A percentile compares a stretch with the other conserved stretches of the same genome.
phyloP scores from a whole-genome alignment of 805 yeast genomes.

The Starmerella vaccinii region DNA sequence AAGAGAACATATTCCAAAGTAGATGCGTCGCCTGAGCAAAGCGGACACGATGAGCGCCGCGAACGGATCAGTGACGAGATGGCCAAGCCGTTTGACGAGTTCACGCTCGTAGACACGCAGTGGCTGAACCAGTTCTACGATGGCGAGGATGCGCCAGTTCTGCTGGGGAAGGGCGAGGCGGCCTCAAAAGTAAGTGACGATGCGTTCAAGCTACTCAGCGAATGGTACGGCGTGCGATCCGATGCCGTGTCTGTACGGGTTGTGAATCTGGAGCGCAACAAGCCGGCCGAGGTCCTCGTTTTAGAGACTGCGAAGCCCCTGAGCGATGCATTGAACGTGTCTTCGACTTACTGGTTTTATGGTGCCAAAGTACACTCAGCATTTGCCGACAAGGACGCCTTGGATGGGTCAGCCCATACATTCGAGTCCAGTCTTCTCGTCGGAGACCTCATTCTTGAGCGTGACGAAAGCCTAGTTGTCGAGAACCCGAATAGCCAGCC shows the following conservation, averaged over 20 bases:
- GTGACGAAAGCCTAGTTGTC: slow-evolving; percentile 21
- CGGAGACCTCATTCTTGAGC: slow-evolving; percentile 9
- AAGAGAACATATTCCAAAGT: slow-evolving; percentile 2
- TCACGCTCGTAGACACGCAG: slow-evolving; percentile 1
- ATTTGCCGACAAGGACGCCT: not conserved
- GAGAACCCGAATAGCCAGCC: slow-evolving; percentile 77
- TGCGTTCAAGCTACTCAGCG: slow-evolving; percentile 5
- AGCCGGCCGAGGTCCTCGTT: not conserved
- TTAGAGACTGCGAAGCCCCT: not conserved
- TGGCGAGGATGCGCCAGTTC: slow-evolving; percentile 10
- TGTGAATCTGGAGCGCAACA: slow-evolving; percentile 3
- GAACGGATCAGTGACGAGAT: not conserved
- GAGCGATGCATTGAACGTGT: slow-evolving; percentile 2
- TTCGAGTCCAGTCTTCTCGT: not conserved
- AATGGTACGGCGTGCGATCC: slow-evolving; percentile 15
- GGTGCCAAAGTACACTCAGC: not conserved
- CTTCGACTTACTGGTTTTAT: not conserved
- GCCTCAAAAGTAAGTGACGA: slow-evolving; percentile 6
- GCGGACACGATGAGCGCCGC: not conserved
- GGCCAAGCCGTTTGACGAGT: not conserved
- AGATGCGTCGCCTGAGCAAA: not conserved
- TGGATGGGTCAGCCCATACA: not conserved
- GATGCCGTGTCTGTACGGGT: slow-evolving; percentile 9
- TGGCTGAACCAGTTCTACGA: slow-evolving; percentile 4
- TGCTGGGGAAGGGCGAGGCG: slow-evolving; percentile 13